Percentiles rank a stretch among this genome's conserved stretches.
Evolutionary conservation across 495 filamentous ascomycete genomes (phyloP).

Genomic region (Entonaema liquescens): DNA sequence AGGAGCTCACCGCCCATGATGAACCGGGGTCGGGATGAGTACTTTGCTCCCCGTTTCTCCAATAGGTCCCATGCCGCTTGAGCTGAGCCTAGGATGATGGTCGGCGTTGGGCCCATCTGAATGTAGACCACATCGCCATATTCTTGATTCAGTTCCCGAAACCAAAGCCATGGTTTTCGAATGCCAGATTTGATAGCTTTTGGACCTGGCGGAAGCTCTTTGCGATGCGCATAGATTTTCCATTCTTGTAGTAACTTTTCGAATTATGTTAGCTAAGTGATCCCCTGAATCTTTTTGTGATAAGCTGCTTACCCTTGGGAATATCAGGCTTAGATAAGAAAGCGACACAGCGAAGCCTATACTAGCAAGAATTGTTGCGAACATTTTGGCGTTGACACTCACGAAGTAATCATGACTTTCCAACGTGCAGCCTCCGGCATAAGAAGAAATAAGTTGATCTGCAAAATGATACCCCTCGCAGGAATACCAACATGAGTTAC

Average conservation of each 20-base stretch:
- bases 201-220: conserved; percentile 47
- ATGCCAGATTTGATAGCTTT: conserved; percentile 46
- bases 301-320: conserved; percentile 39
- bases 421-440: neutral
- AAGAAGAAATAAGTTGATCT: conserved; percentile 3
- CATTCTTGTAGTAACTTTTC: conserved; percentile 44
- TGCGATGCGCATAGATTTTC: conserved; percentile 45
- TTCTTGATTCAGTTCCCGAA: conserved; percentile 61
- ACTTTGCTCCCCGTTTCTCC: conserved; percentile 62
- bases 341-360: conserved; percentile 39
- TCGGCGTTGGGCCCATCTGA: conserved; percentile 69
- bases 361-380: conserved; percentile 24
- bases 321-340: conserved; percentile 37
- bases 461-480: conserved; percentile 7
- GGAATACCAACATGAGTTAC: conserved; percentile 23
- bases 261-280: neutral
- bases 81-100: conserved; percentile 70
- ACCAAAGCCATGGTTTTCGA: conserved; percentile 66
- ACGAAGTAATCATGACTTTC: neutral
- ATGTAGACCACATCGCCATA: conserved; percentile 70
- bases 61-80: conserved; percentile 64
- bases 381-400: conserved; percentile 15
- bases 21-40: conserved; percentile 58
- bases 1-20: conserved; percentile 63
- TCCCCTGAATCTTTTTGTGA: neutral